Percentiles rank a stretch among this genome's conserved stretches.
These are phyloP conservation scores for Collybiopsis luxurians DNA, from an alignment of 768 basidiomycete genomes.

Conservation along the genomic window DNA sequence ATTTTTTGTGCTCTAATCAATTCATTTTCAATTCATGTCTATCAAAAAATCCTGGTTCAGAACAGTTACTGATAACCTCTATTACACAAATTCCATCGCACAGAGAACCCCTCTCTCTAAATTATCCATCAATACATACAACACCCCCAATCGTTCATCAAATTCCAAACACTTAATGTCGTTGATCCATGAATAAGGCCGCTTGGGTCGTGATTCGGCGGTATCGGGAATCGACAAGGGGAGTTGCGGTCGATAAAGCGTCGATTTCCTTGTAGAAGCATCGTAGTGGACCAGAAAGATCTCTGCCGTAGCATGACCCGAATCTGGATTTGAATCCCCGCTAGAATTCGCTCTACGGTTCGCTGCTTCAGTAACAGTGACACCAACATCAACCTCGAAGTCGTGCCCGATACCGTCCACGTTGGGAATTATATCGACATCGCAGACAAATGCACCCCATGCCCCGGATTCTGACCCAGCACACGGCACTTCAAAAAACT, in stretches of 20 bases:
- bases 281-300: constrained; percentile 2
- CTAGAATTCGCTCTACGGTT: no score
- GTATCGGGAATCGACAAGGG: not conserved
- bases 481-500: not conserved
- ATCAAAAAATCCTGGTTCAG: no score
- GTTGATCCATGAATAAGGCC: not conserved
- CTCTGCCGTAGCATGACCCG: not conserved
- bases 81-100: not conserved
- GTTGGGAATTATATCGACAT: not conserved
- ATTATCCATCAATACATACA: not conserved
- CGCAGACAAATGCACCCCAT: not conserved
- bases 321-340: no score
- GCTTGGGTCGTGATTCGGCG: not conserved
- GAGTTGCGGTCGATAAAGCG: not conserved
- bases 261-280: not conserved
- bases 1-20: no score
- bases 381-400: not conserved
- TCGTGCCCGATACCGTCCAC: not conserved
- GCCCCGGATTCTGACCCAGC: constrained; percentile 1
- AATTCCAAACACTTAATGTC: not conserved
- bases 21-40: no score
- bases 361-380: no score
- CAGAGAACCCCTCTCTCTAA: not conserved
- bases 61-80: no score
- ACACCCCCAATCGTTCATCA: not conserved